These are phyloP conservation scores for Ceratocystis variospora DNA, from an alignment of 2,329 filamentous ascomycete genomes.

Conservation along the genomic window DNA sequence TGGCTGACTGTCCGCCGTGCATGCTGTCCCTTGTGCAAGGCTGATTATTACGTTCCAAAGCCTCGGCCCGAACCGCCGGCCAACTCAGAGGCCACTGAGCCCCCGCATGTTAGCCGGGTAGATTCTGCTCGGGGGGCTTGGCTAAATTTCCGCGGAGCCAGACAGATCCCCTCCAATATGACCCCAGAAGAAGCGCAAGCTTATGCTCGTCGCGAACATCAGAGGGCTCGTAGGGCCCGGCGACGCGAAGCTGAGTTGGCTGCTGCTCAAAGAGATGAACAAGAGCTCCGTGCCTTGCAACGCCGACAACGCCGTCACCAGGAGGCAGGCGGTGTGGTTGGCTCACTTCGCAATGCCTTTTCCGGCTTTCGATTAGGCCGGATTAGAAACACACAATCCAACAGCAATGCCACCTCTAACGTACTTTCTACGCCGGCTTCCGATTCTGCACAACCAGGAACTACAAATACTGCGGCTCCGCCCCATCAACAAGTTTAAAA, in stretches of 20 bases:
- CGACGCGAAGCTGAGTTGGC: constrained; percentile 13
- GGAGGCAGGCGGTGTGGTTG: constrained; percentile 4
- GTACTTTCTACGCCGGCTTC: neutral
- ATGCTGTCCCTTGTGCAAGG: constrained; percentile 94
- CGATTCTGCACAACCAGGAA: neutral
- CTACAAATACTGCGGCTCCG: neutral
- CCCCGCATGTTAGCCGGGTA: constrained; percentile 30
- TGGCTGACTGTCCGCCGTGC: constrained; percentile 91
- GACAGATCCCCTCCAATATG: constrained; percentile 26
- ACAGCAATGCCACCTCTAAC: neutral
- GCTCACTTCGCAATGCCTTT: constrained; percentile 19
- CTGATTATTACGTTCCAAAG: constrained; percentile 93
- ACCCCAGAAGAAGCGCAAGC: constrained; percentile 19
- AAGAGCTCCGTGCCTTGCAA: constrained; percentile 11
- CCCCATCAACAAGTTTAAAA: neutral
- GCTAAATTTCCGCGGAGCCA: constrained; percentile 26
- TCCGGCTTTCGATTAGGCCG: constrained; percentile 17
- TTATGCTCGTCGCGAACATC: constrained; percentile 12
- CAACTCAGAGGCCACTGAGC: constrained; percentile 22
- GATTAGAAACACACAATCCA: neutral
- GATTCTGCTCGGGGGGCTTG: constrained; percentile 35
- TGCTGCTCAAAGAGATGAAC: constrained; percentile 13
- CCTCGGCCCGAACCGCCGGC: constrained; percentile 46
- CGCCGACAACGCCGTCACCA: constrained; percentile 8
- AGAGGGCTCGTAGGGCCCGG: constrained; percentile 13